Evolutionary conservation across 78 protist genomes (phyloP).

Genomic region (Salpingoeca rosetta): DNA sequence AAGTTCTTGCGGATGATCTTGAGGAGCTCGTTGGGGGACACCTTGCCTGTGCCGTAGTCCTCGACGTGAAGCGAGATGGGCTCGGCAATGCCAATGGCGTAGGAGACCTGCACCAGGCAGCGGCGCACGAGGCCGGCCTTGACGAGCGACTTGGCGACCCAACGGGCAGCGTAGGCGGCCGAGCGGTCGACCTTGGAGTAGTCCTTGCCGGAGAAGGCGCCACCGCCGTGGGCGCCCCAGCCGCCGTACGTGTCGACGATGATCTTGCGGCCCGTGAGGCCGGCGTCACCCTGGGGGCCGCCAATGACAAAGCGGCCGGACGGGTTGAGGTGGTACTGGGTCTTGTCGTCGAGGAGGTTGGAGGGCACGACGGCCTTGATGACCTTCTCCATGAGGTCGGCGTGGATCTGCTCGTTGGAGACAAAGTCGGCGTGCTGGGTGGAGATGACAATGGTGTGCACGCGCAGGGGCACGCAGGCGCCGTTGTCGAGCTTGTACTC

Average conservation of each 20-base stretch:
- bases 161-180: slow-evolving; percentile 98
- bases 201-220: slow-evolving; percentile 99
- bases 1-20: slow-evolving; percentile 89
- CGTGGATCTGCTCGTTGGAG: slow-evolving; percentile 73
- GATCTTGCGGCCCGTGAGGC: slow-evolving; percentile 99
- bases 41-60: slow-evolving; percentile 91
- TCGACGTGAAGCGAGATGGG: slow-evolving; percentile 96
- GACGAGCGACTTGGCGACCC: slow-evolving; percentile 99
- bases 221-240: slow-evolving; percentile 99
- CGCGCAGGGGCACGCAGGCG: slow-evolving; percentile 75
- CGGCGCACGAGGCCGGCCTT: slow-evolving; percentile 84
- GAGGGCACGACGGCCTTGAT: slow-evolving; percentile 85
- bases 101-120: slow-evolving; percentile 93
- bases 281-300: slow-evolving; percentile 99
- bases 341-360: slow-evolving; percentile 79
- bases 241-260: slow-evolving; percentile 99
- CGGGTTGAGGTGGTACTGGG: slow-evolving; percentile 96
- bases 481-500: slow-evolving; percentile 85
- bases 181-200: slow-evolving; percentile 99
- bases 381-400: slow-evolving; percentile 74
- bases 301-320: slow-evolving; percentile 96
- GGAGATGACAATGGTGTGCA: slow-evolving; percentile 96
- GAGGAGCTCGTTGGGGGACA: slow-evolving; percentile 68
- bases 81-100: slow-evolving; percentile 98
- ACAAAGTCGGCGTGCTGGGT: slow-evolving; percentile 95